These are phyloP conservation scores for Paraphoma chrysanthemicola DNA, from an alignment of 2,329 filamentous ascomycete species.

Conservation along the genomic window DNA sequence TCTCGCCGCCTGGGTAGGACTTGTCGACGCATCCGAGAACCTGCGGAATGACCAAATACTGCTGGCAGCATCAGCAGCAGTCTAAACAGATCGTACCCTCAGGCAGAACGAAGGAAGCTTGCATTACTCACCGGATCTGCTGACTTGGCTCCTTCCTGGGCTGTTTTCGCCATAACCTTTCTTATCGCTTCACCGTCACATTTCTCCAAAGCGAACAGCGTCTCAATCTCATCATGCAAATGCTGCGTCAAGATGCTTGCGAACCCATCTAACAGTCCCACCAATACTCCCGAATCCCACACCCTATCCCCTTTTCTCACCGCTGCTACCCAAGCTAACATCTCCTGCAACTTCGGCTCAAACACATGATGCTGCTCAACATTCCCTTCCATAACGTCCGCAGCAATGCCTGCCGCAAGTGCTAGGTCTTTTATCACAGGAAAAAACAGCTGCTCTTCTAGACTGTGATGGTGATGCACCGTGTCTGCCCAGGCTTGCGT, in stretches of 20 bases:
- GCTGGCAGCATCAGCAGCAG: background rate
- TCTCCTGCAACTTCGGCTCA: conserved; percentile 34
- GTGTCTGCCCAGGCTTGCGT: conserved; percentile 42
- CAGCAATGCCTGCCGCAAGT: conserved; percentile 20
- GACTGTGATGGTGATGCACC: conserved; percentile 46
- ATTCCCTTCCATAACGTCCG: conserved; percentile 39
- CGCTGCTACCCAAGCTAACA: conserved; percentile 27
- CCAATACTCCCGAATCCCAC: conserved; percentile 8
- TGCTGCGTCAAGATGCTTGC: conserved; percentile 19
- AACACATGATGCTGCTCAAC: conserved; percentile 45
- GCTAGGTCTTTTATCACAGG: conserved; percentile 43
- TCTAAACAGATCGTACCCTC: conserved; percentile 7
- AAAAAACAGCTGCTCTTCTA: conserved; percentile 47
- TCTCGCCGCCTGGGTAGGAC: conserved; percentile 40
- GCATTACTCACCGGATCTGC: conserved; percentile 23
- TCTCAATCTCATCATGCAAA: conserved; percentile 29
- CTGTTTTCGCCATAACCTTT: conserved; percentile 1
- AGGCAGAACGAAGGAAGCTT: background rate
- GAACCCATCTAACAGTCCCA: conserved; percentile 22
- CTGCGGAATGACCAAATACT: conserved; percentile 42
- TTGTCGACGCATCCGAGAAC: conserved; percentile 47
- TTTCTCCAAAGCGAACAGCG: conserved; percentile 18
- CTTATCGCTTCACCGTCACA: conserved; percentile 22
- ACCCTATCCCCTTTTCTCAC: conserved; percentile 1
- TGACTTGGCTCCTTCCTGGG: background rate